Conservation (phyloP, 345 rosid species). For the Linum tenue region DNA sequence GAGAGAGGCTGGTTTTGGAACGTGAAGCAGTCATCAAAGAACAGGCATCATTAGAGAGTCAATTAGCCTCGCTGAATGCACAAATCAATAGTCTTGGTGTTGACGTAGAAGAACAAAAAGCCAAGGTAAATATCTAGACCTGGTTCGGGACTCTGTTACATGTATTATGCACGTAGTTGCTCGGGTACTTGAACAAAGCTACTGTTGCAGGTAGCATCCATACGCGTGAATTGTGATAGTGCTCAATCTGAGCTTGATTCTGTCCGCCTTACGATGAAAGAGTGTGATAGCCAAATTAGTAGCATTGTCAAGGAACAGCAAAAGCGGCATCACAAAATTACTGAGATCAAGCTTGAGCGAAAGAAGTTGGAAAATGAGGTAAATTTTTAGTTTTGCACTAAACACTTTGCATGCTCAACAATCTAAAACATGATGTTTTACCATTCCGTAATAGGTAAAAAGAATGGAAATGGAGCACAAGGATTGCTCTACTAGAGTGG, state of each 20-base stretch:
- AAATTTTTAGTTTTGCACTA: conserved; percentile 5
- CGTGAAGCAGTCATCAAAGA: conserved; percentile 67
- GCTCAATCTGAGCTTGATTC: conserved; percentile 59
- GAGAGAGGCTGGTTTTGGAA: conserved; percentile 74
- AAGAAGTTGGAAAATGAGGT: conserved; percentile 99
- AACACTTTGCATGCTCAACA: conserved; percentile 5
- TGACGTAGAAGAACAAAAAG: conserved; percentile 62
- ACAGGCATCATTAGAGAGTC: conserved; percentile 63
- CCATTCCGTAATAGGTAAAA: conserved; percentile 37
- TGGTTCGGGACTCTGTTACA: conserved; percentile 2
- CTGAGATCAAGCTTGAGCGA: conserved; percentile 70
- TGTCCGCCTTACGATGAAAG: conserved; percentile 72
- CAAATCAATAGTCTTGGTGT: conserved; percentile 51
- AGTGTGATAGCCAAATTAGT: conserved; percentile 83
- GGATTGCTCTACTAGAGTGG: conserved; percentile 73
- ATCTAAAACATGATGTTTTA: neutral
- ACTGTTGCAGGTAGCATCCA: conserved; percentile 47
- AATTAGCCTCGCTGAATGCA: conserved; percentile 42
- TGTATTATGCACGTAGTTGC: conserved; percentile 8
- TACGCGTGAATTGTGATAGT: conserved; percentile 44
- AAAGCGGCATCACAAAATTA: conserved; percentile 55
- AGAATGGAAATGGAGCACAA: conserved; percentile 87
- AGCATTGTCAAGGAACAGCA: conserved; percentile 58
- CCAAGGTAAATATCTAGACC: conserved; percentile 42
- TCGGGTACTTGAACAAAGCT: conserved; percentile 4